Percentiles rank a stretch among this genome's conserved stretches.
Conservation (phyloP, 495 filamentous ascomycete species). For the Tuber umbilicatum region DNA sequence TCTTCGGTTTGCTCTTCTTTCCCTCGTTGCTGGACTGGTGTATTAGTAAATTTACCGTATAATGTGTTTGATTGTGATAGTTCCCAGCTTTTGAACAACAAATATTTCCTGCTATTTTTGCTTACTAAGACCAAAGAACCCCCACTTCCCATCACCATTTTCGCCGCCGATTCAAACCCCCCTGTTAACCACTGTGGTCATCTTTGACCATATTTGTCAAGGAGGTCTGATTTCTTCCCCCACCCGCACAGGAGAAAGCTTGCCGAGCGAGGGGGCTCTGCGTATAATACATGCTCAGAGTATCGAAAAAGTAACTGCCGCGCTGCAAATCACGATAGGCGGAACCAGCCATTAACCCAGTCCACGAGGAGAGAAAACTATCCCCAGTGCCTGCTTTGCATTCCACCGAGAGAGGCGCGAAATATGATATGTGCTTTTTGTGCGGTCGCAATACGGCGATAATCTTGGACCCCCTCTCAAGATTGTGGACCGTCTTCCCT, state of each 20-base stretch:
- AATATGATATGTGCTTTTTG: conserved; percentile 31
- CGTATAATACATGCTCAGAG: conserved; percentile 19
- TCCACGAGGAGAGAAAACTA: neutral
- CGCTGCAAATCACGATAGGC: conserved; percentile 25
- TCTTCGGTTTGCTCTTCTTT: too few species aligned
- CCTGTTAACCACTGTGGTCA: too few species aligned
- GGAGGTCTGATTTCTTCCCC: neutral
- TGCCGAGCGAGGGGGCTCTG: conserved; percentile 7
- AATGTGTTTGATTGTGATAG: too few species aligned
- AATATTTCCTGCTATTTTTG: too few species aligned
- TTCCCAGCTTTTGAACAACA: too few species aligned
- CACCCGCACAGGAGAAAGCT: neutral
- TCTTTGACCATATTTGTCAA: neutral
- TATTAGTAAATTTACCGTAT: too few species aligned
- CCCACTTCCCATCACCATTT: too few species aligned
- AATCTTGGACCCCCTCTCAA: conserved; percentile 32
- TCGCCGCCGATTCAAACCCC: too few species aligned
- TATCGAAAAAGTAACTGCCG: conserved; percentile 26
- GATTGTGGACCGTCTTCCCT: conserved; percentile 30
- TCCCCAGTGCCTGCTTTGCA: conserved; percentile 27
- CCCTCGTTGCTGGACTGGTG: too few species aligned
- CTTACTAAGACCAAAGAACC: too few species aligned
- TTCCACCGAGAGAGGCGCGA: conserved; percentile 34
- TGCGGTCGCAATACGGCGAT: conserved; percentile 28
- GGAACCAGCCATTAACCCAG: conserved; percentile 31